Conservation (phyloP, 768 basidiomycete genomes). For the Tricholoma sp. region DNA sequence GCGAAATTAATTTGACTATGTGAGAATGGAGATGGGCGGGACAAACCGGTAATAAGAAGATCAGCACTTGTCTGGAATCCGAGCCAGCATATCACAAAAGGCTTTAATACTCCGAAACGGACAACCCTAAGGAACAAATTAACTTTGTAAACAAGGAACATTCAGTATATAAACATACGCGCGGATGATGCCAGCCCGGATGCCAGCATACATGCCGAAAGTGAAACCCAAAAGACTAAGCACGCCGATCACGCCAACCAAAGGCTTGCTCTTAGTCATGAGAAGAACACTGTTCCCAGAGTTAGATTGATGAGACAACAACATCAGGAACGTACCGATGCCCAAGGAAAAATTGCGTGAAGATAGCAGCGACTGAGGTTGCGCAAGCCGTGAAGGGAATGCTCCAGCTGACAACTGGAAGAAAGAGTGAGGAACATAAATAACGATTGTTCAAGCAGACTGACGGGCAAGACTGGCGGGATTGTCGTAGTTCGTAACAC, state of each 20-base stretch:
- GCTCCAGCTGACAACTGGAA: slow-evolving; percentile 40
- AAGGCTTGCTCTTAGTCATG: slow-evolving; percentile 29
- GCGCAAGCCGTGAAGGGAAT: slow-evolving; percentile 46
- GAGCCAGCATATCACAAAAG: slow-evolving; percentile 43
- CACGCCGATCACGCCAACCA: slow-evolving; percentile 31
- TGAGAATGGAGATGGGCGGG: neutral
- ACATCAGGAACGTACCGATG: slow-evolving; percentile 31
- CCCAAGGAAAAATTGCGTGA: slow-evolving; percentile 46
- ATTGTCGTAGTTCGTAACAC: slow-evolving; percentile 36
- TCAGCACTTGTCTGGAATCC: slow-evolving; percentile 41
- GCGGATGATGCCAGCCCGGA: slow-evolving; percentile 36
- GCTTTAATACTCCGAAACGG: slow-evolving; percentile 35
- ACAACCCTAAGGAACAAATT: slow-evolving; percentile 27
- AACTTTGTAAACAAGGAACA: neutral
- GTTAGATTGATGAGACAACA: neutral
- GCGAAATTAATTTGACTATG: neutral
- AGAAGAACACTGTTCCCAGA: slow-evolving; percentile 24
- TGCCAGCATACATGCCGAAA: slow-evolving; percentile 38
- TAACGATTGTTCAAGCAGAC: neutral
- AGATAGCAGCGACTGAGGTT: slow-evolving; percentile 40
- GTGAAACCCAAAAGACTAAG: slow-evolving; percentile 35
- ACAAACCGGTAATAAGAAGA: slow-evolving; percentile 38
- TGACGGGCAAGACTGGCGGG: slow-evolving; percentile 30
- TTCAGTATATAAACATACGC: slow-evolving; percentile 25
- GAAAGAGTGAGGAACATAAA: neutral